Base-by-base conservation (phyloP, 2,329 filamentous ascomycete species). In the Stachybotrys echinatus region DNA sequence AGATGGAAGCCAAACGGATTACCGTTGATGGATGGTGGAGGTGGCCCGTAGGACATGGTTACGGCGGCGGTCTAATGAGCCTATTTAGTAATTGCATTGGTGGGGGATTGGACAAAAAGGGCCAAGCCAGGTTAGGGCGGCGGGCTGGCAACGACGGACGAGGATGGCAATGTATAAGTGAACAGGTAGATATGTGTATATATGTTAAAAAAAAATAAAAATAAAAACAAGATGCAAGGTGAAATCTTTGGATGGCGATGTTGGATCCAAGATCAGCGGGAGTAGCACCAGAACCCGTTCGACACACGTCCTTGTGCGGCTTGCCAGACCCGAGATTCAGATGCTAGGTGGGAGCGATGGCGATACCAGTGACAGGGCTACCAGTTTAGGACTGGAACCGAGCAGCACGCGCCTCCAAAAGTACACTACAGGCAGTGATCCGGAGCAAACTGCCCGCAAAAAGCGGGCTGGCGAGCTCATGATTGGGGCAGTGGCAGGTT, bases 1-100 rank as follows among this genome's bases (percentile, higher is more conserved):
- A 64, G 49, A 52, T 63, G 59, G 56, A 69, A 72, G 57, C 61
- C 61, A 53, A 67, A 71, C 45, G 69, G 60, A 59, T 64, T 68
- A 57, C 58, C 55, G 45, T 48, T 53, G 53, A 61, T 62, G 56
- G 60, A 59, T 53, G 63, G 64, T 42, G 64, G 66, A 57, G 65
- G 63, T 55, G 61, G 65, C 52, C 64, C 56, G 58, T 66, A 61
- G 55, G 67, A 65, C 67, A 70, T 70, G 56, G 55, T 62, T 56
- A 57, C 52, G 51, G 47, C 51, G 54, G 46, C 27, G 10, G 27
- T 34, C 27, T 34, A 34, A 34, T 34, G 14, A 10, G 55, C 54
- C 49, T 53, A 50, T 56, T 49, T 47, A 55, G 52, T 58, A 56
- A 57, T 59, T 63, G 60, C 61, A 65, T 65, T 56, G 56, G 57